A percentile compares a stretch with the other conserved stretches of the same genome.
phyloP scores from a whole-genome alignment of 1,284 basidiomycete genomes.

The Rhodotorula sp. region DNA sequence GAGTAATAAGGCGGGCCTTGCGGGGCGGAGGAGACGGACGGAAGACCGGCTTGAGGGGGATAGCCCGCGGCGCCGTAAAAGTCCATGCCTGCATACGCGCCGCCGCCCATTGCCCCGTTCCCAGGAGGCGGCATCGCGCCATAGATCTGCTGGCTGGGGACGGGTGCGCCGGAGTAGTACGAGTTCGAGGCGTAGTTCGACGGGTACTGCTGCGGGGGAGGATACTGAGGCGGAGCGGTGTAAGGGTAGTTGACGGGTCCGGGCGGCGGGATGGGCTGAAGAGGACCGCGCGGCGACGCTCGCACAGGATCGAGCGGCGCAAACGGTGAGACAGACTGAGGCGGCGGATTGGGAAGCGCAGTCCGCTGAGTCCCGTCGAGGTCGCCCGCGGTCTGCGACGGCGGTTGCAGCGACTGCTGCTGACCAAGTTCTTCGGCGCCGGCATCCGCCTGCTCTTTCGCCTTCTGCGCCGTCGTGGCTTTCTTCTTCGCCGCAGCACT shows the following conservation, averaged over 20 bases:
- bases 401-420: no score
- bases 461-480: conserved; percentile 8
- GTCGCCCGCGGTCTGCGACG: neutral
- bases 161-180: neutral
- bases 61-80: conserved; percentile 2
- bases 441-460: conserved; percentile 11
- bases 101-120: neutral
- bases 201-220: neutral
- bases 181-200: neutral
- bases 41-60: neutral
- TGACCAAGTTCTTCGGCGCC: neutral
- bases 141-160: conserved; percentile 2
- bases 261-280: neutral
- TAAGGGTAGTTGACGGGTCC: neutral
- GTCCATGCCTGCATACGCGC: neutral
- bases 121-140: neutral
- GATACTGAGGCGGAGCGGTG: neutral
- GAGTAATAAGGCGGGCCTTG: neutral
- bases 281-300: neutral
- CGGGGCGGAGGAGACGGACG: neutral
- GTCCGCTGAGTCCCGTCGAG: neutral
- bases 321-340: no score
- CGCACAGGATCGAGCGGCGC: no score
- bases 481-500: neutral
- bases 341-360: no score